Evolutionary conservation across 108 stramenopile species (phyloP).

Genomic region (Parietichytrium sp.): DNA sequence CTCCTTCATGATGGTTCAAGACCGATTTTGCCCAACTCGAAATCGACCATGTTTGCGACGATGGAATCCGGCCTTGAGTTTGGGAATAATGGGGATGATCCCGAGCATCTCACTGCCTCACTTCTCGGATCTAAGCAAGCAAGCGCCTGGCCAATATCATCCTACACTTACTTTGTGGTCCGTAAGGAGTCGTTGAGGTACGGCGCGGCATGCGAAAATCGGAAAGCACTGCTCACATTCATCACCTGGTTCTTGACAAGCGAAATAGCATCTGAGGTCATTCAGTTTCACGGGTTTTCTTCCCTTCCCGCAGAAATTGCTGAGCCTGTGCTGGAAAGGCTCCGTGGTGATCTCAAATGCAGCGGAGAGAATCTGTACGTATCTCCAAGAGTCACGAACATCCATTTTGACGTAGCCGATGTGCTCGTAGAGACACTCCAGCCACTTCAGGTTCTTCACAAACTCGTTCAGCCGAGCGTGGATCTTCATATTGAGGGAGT

Average conservation of each 20-base stretch:
- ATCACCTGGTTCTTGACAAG: conserved; percentile 7
- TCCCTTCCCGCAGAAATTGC: background rate
- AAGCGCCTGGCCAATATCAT: conserved; percentile 28
- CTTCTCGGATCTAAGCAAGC: background rate
- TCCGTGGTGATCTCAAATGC: background rate
- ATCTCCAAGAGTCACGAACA: background rate
- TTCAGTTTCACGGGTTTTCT: background rate
- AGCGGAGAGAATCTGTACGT: background rate
- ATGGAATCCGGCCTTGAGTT: conserved; percentile 18
- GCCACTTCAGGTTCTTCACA: no score
- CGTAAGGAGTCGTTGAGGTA: background rate
- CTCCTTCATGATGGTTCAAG: background rate
- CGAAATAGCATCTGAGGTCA: background rate
- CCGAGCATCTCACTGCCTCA: background rate
- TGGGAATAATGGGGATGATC: background rate
- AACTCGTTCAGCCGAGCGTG: no score
- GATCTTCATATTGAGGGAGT: no score
- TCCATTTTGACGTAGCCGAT: no score
- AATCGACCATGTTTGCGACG: background rate
- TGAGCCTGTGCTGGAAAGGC: background rate
- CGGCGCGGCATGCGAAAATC: background rate
- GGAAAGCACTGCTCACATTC: background rate
- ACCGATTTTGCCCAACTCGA: background rate
- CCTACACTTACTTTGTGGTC: conserved; percentile 32
- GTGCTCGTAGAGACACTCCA: background rate